Evolutionary conservation across 2,329 filamentous ascomycete genomes (phyloP), one percentile per base, ranked within the genome.

Genomic region (Amesomyces nigricolor): DNA sequence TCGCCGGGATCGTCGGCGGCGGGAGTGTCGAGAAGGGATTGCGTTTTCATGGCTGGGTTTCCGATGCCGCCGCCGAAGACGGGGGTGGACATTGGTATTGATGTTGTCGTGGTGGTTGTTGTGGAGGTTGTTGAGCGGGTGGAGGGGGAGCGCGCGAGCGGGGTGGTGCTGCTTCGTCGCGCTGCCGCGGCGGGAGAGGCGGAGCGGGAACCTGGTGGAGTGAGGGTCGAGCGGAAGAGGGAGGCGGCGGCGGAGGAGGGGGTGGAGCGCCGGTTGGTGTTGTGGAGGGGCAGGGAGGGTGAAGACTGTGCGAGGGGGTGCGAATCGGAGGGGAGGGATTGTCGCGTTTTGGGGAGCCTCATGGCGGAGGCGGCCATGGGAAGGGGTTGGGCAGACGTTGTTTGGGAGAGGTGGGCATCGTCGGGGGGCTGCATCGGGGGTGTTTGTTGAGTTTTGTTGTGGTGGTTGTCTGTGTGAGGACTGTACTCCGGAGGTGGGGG

Each of bases 121-220:
- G 38, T 4, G 47, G n/a, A 71, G 47, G 40, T 38, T n/a, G 13
- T 6, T 11, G 50, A 14, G 49, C 11, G 7, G 76, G 76, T n/a
- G 80, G 80, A 4, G 82, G 78, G 78, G 13, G 80, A 62, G 7
- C 54, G 79, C 22, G 79, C 19, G 13, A 8, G 22, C 22, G 22
- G 3, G 14, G 37, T 7, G 22, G 29, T 45, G 37, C 42, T 6
- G 46, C 38, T 26, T 5, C 22, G 22, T 26, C 22, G 22, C 4
- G 22, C 22, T 38, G 29, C n/a, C 2, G 47, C 16, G 42, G 79
- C 80, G 19, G 87, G 86, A 4, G 87, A 89, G 63, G 80, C 80
- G 39, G 86, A 81, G 58, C 87, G 79, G 42, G 86, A 88, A 17
- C 80, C 80, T 0, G 85, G 80, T 7, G 85, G 83, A n/a, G 85